Evolutionary conservation across 768 basidiomycete species (phyloP).

Genomic region (Rhizopogon vinicolor): DNA sequence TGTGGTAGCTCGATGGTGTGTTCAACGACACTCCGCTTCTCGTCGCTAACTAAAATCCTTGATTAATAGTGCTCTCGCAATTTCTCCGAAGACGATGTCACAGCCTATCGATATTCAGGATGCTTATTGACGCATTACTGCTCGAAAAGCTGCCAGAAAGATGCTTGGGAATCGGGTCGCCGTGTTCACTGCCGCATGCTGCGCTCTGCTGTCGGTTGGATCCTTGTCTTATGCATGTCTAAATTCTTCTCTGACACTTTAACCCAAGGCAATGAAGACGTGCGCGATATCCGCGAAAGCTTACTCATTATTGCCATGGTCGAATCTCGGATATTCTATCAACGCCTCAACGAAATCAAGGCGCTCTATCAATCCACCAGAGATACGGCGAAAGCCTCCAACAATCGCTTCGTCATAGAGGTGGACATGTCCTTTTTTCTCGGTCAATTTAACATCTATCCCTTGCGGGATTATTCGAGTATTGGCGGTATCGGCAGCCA

Average conservation of each 20-base stretch:
- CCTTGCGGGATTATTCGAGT: background rate
- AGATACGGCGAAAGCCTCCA: background rate
- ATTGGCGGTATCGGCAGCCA: background rate
- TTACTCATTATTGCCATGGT: background rate
- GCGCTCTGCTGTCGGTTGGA: background rate
- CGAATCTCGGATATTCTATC: background rate
- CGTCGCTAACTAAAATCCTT: background rate
- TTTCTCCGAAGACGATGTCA: background rate
- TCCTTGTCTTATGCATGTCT: background rate
- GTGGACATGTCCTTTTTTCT: background rate
- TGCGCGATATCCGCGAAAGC: background rate
- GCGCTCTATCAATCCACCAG: background rate
- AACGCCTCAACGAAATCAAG: background rate
- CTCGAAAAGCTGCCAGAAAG: background rate
- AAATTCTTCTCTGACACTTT: background rate
- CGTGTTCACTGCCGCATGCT: background rate
- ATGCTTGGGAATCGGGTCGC: background rate
- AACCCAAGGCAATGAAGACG: background rate
- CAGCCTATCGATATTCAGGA: background rate
- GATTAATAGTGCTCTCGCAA: background rate
- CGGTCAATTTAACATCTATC: background rate
- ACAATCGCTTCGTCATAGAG: background rate
- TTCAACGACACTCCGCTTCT: background rate
- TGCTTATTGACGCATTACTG: constrained; percentile 1
- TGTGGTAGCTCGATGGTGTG: background rate